Base-by-base conservation (phyloP, 2,329 filamentous ascomycete species). In the Pleomassaria siparia region DNA sequence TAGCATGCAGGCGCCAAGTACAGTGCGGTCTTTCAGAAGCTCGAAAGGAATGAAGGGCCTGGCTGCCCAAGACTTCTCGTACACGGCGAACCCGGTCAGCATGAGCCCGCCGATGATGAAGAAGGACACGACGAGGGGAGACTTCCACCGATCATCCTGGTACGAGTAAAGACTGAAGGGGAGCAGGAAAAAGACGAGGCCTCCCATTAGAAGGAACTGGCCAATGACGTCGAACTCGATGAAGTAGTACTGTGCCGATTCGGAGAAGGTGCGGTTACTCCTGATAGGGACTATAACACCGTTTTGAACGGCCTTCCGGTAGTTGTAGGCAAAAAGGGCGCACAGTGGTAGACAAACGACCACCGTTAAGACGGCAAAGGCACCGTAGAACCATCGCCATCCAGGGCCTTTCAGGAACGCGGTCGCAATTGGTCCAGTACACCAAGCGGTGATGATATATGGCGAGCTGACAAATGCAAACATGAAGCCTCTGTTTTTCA, bases 341-440 rank as follows among this genome's bases (percentile, higher is more conserved):
- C 79, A 78, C 13, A 88, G 72, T 0, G 86, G 86, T 4, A 82
- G 50, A 16, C 78, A 78, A 20, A 85, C 75, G 41, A 76, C 67
- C 1, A 84, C 83, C 7, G 82, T 73, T 49, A 88, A 75, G 54
- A 89, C 82, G 30, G 80, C 74, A 66, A 85, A 88, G 57, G 77
- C 74, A 22, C 83, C 86, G 59, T 83, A 87, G 1, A 76, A 83
- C 85, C 85, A 88, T 37, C 82, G 76, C 78, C 80, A 87, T 3
- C 76, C 71, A 2, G 76, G 71, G 4, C 77, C 72, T 9, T 84
- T 71, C 48, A 85, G 78, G 2, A 72, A 74, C 9, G 40, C 36
- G 6, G 30, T 43, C 9, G 52, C 48, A 15, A 51, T n/a, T 13
- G 51, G 44, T 6, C 50, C 50, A 6, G 33, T 40, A 39, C 82